These are phyloP conservation scores for Aegilops bicornis DNA, from an alignment of 176 grass and related monocot species.

Conservation along the genomic window DNA sequence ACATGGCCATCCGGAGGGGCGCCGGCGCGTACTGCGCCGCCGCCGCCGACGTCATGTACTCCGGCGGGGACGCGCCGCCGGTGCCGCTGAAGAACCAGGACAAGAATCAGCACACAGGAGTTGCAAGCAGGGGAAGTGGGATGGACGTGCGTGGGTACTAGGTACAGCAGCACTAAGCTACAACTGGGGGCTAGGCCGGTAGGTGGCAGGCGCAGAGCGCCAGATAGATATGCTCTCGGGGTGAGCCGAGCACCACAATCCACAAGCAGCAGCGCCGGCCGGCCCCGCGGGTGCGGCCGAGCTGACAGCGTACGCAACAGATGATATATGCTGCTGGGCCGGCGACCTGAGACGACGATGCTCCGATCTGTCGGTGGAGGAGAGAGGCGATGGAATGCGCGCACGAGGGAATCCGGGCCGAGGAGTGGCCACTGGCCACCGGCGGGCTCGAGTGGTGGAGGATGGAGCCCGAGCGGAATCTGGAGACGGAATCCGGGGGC, in stretches of 20 bases:
- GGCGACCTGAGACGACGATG: not conserved
- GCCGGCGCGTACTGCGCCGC: constrained; percentile 53
- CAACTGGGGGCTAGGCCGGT: not conserved
- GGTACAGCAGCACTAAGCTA: not conserved
- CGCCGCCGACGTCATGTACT: constrained; percentile 53
- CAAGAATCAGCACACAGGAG: not conserved
- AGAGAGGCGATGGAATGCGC: no score
- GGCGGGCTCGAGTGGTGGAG: not conserved
- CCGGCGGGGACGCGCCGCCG: constrained; percentile 45
- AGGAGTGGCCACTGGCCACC: not conserved
- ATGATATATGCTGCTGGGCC: not conserved
- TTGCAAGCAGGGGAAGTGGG: no score
- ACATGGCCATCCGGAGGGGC: constrained; percentile 60
- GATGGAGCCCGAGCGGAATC: not conserved
- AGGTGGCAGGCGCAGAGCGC: not conserved
- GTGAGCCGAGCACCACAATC: not conserved
- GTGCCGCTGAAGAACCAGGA: not conserved
- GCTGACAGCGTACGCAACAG: constrained; percentile 31
- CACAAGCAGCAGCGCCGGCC: not conserved
- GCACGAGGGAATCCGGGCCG: no score
- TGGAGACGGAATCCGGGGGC: not conserved
- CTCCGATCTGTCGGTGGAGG: no score
- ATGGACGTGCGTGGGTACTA: no score
- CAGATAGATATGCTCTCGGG: not conserved
- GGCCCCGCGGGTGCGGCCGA: not conserved